Evolutionary conservation across 78 protist species (phyloP), one percentile per base, ranked within the genome.

Genomic region (Polysphondylium violaceum): DNA sequence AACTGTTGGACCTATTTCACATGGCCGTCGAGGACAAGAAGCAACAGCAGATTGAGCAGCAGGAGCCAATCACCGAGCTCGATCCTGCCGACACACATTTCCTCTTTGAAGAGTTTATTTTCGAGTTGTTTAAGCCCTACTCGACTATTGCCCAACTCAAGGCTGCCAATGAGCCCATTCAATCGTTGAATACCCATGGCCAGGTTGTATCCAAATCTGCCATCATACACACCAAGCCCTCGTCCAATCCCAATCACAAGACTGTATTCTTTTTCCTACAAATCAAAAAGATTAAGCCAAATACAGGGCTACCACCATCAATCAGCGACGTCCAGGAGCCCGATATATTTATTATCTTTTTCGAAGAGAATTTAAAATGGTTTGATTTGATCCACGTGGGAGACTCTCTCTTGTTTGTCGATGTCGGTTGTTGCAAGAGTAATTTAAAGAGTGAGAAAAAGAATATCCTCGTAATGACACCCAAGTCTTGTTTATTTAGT

Each of bases 321-420:
- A n/a, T n/a, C n/a, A n/a, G n/a, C n/a, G n/a, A n/a, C n/a, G 2
- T 6, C 12, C 43, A 7, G 55, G 59, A 27, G 16, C 59, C 2
- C 31, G 3, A 3, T 68, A 43, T 59, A 40, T 83, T 67, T 68
- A 23, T 68, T 43, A 27, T 83, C 40, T 83, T 83, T n/a, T 68
- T 43, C 9, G 61, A 33, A 17, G 73, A 83, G 1, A 41, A 11
- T 53, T 40, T 74, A 40, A 83, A 43, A 69, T 83, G 73, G 68
- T 69, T 58, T 59, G 47, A 83, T 27, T 44, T 83, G 16, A 3
- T 83, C 16, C 27, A 40, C 11, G 55, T 69, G 38, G 91, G 91
- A 23, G 27, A 21, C 5, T 29, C 14, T 9, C 69, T 58, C n/a
- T 19, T 83, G 2, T 64, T 78, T 33, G n/a, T 40, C 9, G 31